These are phyloP conservation scores for Nemania sp. DNA, from an alignment of 2,329 filamentous ascomycete genomes.

Conservation along the genomic window DNA sequence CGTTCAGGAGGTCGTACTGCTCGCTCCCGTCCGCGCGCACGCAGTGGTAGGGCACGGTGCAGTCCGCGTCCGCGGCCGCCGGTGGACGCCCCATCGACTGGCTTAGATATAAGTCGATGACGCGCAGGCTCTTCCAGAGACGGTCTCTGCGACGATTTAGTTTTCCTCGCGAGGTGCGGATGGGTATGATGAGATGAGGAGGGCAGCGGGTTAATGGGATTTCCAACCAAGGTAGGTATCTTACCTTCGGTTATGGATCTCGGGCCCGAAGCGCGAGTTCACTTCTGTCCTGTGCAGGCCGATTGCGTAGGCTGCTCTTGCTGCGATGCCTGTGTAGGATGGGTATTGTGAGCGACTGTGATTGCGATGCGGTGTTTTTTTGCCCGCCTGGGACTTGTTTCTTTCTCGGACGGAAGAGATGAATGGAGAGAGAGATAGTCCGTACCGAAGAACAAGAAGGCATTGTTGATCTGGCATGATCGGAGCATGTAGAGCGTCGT, in stretches of 20 bases:
- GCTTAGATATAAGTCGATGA: slow-evolving; percentile 57
- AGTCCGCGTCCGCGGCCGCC: slow-evolving; percentile 58
- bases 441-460: slow-evolving; percentile 55
- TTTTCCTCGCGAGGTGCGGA: too few species aligned
- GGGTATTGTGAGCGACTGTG: background rate
- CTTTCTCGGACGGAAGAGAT: background rate
- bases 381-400: background rate
- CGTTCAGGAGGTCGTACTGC: slow-evolving; percentile 52
- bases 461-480: slow-evolving; percentile 59
- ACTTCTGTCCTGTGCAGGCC: slow-evolving; percentile 59
- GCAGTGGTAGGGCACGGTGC: slow-evolving; percentile 54
- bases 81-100: slow-evolving; percentile 60
- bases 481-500: slow-evolving; percentile 59
- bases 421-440: background rate
- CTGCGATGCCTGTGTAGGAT: slow-evolving; percentile 48
- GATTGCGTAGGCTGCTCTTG: slow-evolving; percentile 57
- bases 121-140: slow-evolving; percentile 58
- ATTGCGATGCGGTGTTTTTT: background rate
- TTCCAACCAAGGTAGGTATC: background rate
- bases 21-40: slow-evolving; percentile 42
- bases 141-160: slow-evolving; percentile 43
- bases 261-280: slow-evolving; percentile 55
- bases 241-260: slow-evolving; percentile 47
- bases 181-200: background rate
- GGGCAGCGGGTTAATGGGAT: too few species aligned